Percentiles rank a stretch among this genome's conserved stretches.
phyloP scores from a whole-genome alignment of 495 filamentous ascomycete genomes.

The Echria macrotheca region DNA sequence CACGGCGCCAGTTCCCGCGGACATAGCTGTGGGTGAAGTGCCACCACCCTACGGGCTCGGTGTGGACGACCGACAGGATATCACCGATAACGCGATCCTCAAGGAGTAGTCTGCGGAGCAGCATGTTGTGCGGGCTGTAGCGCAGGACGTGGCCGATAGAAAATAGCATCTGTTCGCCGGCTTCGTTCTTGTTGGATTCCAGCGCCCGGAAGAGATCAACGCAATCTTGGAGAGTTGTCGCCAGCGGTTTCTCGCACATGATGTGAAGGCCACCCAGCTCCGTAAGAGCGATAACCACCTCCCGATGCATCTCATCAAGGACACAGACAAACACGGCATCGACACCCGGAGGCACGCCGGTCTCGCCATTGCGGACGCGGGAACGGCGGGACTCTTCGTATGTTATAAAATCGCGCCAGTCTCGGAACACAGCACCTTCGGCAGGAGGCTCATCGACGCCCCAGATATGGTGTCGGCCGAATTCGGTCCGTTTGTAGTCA shows the following conservation, averaged over 20 bases:
- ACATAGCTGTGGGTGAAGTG: slow-evolving; percentile 95
- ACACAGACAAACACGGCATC: slow-evolving; percentile 87
- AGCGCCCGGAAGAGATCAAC: slow-evolving; percentile 60
- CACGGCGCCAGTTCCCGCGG: slow-evolving; percentile 87
- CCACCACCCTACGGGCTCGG: slow-evolving; percentile 94
- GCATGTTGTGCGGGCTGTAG: slow-evolving; percentile 86
- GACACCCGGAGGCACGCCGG: slow-evolving; percentile 47
- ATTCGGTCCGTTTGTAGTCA: slow-evolving; percentile 62
- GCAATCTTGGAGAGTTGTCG: slow-evolving; percentile 71
- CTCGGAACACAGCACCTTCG: slow-evolving; percentile 56
- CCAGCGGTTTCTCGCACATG: slow-evolving; percentile 92
- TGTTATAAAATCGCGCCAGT: slow-evolving; percentile 67
- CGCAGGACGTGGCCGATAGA: slow-evolving; percentile 78
- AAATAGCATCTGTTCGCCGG: slow-evolving; percentile 53
- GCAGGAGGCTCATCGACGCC: slow-evolving; percentile 32
- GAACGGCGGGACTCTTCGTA: slow-evolving; percentile 57
- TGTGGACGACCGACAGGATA: slow-evolving; percentile 78
- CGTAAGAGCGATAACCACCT: slow-evolving; percentile 66
- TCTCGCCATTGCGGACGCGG: slow-evolving; percentile 32
- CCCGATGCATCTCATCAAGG: slow-evolving; percentile 78
- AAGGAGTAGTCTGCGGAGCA: slow-evolving; percentile 71
- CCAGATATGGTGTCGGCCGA: slow-evolving; percentile 68
- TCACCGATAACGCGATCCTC: slow-evolving; percentile 76
- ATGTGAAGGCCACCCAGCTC: slow-evolving; percentile 65
- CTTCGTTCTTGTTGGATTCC: slow-evolving; percentile 19